phyloP scores from a whole-genome alignment of 345 rosid species.

The Euclidium syriacum region DNA sequence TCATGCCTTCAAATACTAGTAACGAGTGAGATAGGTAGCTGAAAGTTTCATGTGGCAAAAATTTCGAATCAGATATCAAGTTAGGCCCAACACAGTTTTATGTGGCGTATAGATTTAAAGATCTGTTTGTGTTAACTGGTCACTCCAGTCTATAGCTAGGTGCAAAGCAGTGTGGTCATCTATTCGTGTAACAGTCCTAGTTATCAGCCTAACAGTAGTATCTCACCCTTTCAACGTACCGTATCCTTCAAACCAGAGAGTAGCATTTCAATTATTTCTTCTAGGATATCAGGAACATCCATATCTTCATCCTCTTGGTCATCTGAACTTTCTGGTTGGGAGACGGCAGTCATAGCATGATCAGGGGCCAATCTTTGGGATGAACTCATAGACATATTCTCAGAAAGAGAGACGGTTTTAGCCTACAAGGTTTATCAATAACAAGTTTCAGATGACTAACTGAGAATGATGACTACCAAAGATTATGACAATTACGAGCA shows the following conservation, averaged over 20 bases:
- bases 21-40: constrained; percentile 9
- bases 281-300: constrained; percentile 83
- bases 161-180: neutral
- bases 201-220: constrained; percentile 23
- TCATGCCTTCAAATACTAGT: neutral
- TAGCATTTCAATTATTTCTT: constrained; percentile 85
- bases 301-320: constrained; percentile 58
- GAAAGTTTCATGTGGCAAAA: constrained; percentile 1
- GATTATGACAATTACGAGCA: neutral
- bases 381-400: constrained; percentile 42
- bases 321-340: constrained; percentile 34
- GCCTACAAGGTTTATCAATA: constrained; percentile 42
- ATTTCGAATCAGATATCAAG: neutral
- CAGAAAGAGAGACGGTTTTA: constrained; percentile 57
- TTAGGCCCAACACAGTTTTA: neutral
- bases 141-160: neutral
- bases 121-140: neutral
- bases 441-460: constrained; percentile 7
- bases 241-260: constrained; percentile 84
- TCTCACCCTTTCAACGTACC: constrained; percentile 54
- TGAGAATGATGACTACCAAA: constrained; percentile 11
- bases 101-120: neutral
- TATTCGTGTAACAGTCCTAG: neutral
- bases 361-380: constrained; percentile 35
- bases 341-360: constrained; percentile 21